phyloP scores from a whole-genome alignment of 176 grass and related monocot genomes.

The Sorghum bicolor region DNA sequence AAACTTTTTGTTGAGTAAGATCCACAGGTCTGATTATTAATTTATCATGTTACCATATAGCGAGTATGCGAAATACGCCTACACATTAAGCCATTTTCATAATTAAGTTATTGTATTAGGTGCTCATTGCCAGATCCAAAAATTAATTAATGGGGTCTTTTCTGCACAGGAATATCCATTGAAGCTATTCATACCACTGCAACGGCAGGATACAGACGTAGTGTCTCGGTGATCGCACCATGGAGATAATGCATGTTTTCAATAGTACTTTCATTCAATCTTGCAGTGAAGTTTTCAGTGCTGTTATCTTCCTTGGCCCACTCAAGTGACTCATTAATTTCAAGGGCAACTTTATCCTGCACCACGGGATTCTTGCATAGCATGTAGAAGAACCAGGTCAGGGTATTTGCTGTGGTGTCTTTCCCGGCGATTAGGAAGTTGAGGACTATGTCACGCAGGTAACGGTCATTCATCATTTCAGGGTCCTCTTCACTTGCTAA shows the following conservation, averaged over 20 bases:
- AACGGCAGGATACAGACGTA: conserved; percentile 62
- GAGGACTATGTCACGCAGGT: conserved; percentile 72
- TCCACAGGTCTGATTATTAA: not conserved
- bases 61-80: not conserved
- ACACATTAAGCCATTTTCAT: not conserved
- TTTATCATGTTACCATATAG: not conserved
- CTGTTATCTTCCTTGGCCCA: conserved; percentile 3
- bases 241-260: conserved; percentile 67
- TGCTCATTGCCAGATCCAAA: not conserved
- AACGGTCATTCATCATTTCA: conserved; percentile 34
- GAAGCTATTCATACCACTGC: conserved; percentile 42
- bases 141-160: no score
- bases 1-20: not conserved
- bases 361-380: conserved; percentile 58
- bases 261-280: conserved; percentile 34
- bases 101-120: not conserved
- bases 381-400: conserved; percentile 80
- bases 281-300: conserved; percentile 14
- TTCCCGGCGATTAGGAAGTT: conserved; percentile 67
- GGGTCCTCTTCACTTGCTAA: conserved; percentile 49
- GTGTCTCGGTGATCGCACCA: conserved; percentile 43
- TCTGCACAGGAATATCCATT: not conserved
- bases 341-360: conserved; percentile 51
- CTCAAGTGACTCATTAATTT: conserved; percentile 39
- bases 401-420: conserved; percentile 63